A percentile compares a stretch with the other conserved stretches of the same genome.
Evolutionary conservation across 345 rosid species (phyloP).

Genomic region (Eucalyptus albens): DNA sequence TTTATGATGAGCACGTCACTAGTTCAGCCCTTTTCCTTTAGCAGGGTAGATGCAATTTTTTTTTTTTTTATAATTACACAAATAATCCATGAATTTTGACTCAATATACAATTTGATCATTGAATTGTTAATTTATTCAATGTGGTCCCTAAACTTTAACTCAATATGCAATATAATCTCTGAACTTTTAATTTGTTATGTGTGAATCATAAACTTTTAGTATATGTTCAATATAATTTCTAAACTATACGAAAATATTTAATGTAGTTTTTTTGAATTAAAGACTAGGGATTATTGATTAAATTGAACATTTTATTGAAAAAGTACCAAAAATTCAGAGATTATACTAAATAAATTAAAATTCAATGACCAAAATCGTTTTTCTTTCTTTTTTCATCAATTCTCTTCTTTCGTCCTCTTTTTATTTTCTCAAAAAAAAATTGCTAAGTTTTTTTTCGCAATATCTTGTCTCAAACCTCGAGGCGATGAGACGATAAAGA

Average conservation of each 20-base stretch:
- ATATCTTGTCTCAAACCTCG: not conserved
- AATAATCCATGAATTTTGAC: fast-evolving
- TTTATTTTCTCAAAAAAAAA: too few species aligned
- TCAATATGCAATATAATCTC: fast-evolving
- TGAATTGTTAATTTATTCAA: too few species aligned
- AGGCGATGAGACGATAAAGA: not conserved
- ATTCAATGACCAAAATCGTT: fast-evolving
- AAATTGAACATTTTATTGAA: too few species aligned
- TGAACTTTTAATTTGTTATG: fast-evolving
- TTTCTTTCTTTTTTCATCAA: not conserved
- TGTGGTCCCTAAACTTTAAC: fast-evolving
- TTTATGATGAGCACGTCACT: not conserved
- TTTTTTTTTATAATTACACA: too few species aligned
- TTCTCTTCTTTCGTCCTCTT: not conserved
- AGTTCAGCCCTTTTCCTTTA: not conserved
- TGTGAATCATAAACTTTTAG: fast-evolving
- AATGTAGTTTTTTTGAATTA: fast-evolving
- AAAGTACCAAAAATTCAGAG: fast-evolving
- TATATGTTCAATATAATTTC: fast-evolving
- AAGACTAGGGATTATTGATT: not conserved
- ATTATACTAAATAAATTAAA: fast-evolving
- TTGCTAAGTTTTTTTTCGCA: not conserved
- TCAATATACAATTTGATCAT: fast-evolving
- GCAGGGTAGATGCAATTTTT: too few species aligned
- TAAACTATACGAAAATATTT: fast-evolving